Base-by-base conservation (phyloP, 805 yeast genomes). In the Groenewaldozyma salmanticensis region DNA sequence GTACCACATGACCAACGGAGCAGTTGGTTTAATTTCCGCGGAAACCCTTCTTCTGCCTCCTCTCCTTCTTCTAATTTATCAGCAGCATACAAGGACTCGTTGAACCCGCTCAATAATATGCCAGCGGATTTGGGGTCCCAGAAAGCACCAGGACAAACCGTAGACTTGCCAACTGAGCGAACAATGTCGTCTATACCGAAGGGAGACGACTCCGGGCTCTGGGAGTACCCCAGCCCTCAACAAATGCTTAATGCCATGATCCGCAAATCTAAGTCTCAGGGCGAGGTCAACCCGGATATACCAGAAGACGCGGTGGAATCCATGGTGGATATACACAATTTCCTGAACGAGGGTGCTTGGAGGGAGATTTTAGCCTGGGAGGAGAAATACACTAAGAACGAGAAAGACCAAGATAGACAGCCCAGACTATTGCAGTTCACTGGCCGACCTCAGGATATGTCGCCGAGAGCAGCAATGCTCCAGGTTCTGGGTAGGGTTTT, bases 141-240 rank as follows among this genome's bases (percentile, higher is more conserved):
- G 11, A 74, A 70, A 53, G 79, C 79, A 3, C 85, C 92, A 1
- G 94, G 94, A 21, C 98, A 92, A 61, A 74, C 71, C 45, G 52
- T 84, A 31, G 77, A 74, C 27, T 67, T 92, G 24, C 87, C 96
- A 6, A 84, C 92, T 0, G 84, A 81, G 33, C 75, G 96, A 52
- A 81, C 94, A 1, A 61, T 79, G 31, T 85, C 95, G 13, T 65
- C 85, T 1, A 92, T 92, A 40, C 98, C 98, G 17, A 73, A 85
- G 48, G 97, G 97, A 21, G 68, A 65, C 1, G 69, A 66, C 6
- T 77, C 76, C 46, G 94, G 94, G 1, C 76, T 79, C 37, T 92
- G 99, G 99, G 98, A 92, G 63, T 92, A 92, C 58, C 99, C 99
- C 1, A 85, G 96, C 2, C 98, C 99, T 1, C 98, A 92, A 63